Evolutionary conservation across 2,329 filamentous ascomycete species (phyloP).

Genomic region (Purpureocillium takamizusanense): DNA sequence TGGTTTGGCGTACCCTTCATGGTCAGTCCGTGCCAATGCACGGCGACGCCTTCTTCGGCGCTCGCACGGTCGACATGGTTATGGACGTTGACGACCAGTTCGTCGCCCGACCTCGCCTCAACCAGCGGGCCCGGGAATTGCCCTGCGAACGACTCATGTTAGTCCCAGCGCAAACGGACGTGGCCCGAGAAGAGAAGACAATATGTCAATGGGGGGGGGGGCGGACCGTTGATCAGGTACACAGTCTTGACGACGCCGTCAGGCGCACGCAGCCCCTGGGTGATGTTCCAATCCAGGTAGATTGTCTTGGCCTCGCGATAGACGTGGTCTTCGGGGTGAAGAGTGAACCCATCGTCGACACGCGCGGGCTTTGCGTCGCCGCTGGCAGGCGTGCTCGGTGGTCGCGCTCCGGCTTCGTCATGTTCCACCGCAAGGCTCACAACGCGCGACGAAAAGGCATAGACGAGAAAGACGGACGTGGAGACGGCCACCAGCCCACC

Average conservation of each 20-base stretch:
- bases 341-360: slow-evolving; percentile 4
- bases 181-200: background rate
- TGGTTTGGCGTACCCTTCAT: slow-evolving; percentile 43
- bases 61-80: slow-evolving; percentile 21
- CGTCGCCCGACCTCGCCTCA: slow-evolving; percentile 34
- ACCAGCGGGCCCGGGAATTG: slow-evolving; percentile 34
- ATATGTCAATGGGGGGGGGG: background rate
- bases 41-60: slow-evolving; percentile 28
- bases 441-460: background rate
- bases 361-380: background rate
- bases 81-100: slow-evolving; percentile 27
- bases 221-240: slow-evolving; percentile 38
- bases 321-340: slow-evolving; percentile 33
- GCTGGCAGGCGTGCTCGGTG: too few species aligned
- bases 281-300: slow-evolving; percentile 29
- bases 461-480: background rate
- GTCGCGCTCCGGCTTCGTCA: too few species aligned
- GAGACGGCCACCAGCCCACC: background rate
- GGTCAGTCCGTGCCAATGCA: slow-evolving; percentile 63
- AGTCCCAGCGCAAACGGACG: too few species aligned
- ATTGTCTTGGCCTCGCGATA: slow-evolving; percentile 21
- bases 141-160: slow-evolving; percentile 9
- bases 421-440: too few species aligned
- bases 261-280: slow-evolving; percentile 24
- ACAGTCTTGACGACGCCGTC: slow-evolving; percentile 41